Evolutionary conservation across 2,329 filamentous ascomycete species (phyloP).

Genomic region (Epichloe amarillans): DNA sequence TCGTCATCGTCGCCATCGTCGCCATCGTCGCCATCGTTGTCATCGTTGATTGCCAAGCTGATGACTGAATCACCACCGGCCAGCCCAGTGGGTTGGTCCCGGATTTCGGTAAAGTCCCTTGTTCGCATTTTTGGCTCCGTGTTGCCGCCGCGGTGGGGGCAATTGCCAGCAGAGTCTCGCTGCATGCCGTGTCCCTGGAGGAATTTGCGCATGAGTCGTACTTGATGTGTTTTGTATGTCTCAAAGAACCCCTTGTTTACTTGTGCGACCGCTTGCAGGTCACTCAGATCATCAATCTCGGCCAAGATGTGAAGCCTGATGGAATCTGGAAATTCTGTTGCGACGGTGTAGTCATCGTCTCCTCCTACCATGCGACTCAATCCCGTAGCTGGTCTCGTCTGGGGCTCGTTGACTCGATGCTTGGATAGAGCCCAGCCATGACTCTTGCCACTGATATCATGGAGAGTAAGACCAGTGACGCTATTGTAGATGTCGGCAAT

Average conservation of each 20-base stretch:
- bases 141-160: constrained; percentile 8
- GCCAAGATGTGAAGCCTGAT: constrained; percentile 28
- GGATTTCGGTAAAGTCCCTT: constrained; percentile 18
- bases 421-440: constrained; percentile 37
- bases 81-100: constrained; percentile 8
- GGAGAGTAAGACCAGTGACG: constrained; percentile 33
- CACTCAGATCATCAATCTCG: constrained; percentile 25
- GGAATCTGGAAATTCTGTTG: constrained; percentile 20
- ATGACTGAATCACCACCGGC: neutral
- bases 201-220: constrained; percentile 23
- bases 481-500: constrained; percentile 39
- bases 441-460: constrained; percentile 33
- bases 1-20: constrained; percentile 9
- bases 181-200: constrained; percentile 14
- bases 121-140: constrained; percentile 23
- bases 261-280: constrained; percentile 30
- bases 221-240: constrained; percentile 32
- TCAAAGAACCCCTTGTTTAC: constrained; percentile 29
- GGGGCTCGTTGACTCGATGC: constrained; percentile 21
- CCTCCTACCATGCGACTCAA: constrained; percentile 19
- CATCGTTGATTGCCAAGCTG: neutral
- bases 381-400: constrained; percentile 18
- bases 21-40: constrained; percentile 14
- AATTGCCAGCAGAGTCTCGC: neutral
- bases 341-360: constrained; percentile 18